phyloP scores from a whole-genome alignment of 176 grass and related monocot species.

The Oryza brachyantha region DNA sequence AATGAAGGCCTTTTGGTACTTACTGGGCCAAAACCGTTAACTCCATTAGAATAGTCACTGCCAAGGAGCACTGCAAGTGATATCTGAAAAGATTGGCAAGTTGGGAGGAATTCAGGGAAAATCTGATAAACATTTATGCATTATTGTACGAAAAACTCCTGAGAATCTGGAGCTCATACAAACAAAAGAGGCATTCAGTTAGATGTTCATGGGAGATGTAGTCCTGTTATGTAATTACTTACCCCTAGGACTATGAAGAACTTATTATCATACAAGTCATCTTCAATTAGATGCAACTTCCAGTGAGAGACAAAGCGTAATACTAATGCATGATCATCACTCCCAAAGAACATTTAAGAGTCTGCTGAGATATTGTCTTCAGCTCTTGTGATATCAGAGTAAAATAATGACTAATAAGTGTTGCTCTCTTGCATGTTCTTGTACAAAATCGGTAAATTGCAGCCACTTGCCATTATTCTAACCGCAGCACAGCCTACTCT shows the following conservation, averaged over 20 bases:
- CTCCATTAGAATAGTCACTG: slow-evolving; percentile 82
- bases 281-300: neutral
- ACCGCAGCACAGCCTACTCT: too few relatives aligned
- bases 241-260: neutral
- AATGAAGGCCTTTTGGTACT: slow-evolving; percentile 36
- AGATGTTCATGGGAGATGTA: neutral
- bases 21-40: slow-evolving; percentile 80
- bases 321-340: slow-evolving; percentile 6
- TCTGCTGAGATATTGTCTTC: too few relatives aligned
- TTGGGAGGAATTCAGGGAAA: neutral
- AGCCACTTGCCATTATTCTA: too few relatives aligned
- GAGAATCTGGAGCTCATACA: neutral
- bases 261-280: neutral
- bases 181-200: slow-evolving; percentile 11
- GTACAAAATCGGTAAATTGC: too few relatives aligned
- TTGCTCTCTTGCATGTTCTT: too few relatives aligned
- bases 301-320: neutral
- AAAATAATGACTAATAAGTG: too few relatives aligned
- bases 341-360: neutral
- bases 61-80: slow-evolving; percentile 90
- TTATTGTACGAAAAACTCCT: neutral
- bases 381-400: too few relatives aligned
- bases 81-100: slow-evolving; percentile 56
- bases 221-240: neutral
- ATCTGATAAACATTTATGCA: slow-evolving; percentile 2